These are phyloP conservation scores for Aspergillus ruber DNA, from an alignment of 2,329 filamentous ascomycete genomes.

Conservation along the genomic window DNA sequence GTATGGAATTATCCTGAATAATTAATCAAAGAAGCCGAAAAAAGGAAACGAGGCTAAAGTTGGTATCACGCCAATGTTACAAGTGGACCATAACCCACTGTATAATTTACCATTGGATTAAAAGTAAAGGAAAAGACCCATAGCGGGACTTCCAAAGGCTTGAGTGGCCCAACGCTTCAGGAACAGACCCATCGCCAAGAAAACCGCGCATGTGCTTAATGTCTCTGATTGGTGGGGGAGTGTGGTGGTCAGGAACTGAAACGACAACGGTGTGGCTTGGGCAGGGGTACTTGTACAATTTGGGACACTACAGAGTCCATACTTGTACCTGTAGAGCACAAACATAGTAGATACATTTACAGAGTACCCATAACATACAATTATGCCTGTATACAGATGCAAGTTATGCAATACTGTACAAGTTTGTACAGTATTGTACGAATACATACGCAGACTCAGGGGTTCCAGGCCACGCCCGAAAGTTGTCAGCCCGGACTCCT, in stretches of 20 bases:
- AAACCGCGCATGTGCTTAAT: neutral
- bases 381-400: no score
- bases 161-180: neutral
- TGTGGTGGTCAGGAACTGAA: neutral
- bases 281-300: no score
- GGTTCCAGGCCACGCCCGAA: neutral
- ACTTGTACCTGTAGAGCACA: no score
- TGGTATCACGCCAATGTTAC: neutral
- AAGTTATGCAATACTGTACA: no score
- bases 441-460: no score
- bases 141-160: neutral
- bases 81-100: neutral
- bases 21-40: neutral
- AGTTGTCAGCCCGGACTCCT: neutral
- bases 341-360: no score
- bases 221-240: neutral
- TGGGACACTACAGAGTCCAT: no score
- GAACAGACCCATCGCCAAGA: neutral
- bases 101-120: neutral
- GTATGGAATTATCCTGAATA: neutral
- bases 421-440: no score
- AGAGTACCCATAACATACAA: no score
- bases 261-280: neutral
- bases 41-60: slow-evolving; percentile 3
- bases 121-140: neutral